Percentiles rank a stretch among this genome's conserved stretches.
These are phyloP conservation scores for Raphanus raphanistrum DNA, from an alignment of 345 rosid genomes.

Conservation along the genomic window DNA sequence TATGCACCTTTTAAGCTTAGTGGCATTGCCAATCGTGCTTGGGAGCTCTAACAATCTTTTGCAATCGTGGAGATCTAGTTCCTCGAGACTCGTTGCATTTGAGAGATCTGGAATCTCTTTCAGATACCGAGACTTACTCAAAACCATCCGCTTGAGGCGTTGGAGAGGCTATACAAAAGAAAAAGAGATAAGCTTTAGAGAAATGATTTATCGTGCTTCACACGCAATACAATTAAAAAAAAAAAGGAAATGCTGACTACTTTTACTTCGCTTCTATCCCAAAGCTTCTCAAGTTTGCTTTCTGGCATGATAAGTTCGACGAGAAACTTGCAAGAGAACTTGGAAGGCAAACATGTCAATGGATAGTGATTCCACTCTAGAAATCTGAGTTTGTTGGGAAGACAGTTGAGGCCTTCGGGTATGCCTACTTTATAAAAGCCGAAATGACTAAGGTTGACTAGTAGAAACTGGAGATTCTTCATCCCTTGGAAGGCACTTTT, in stretches of 20 bases:
- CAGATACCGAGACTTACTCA: neutral
- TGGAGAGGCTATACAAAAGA: neutral
- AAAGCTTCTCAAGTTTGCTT: constrained; percentile 25
- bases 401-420: neutral
- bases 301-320: neutral
- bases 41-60: neutral
- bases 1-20: constrained; percentile 4
- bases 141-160: neutral
- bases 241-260: neutral
- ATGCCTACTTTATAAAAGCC: neutral
- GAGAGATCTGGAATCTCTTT: neutral
- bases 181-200: neutral
- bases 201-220: neutral
- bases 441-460: too few relatives aligned
- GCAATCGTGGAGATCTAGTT: neutral
- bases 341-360: neutral
- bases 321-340: constrained; percentile 10
- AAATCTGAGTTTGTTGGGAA: neutral
- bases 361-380: neutral
- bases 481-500: neutral
- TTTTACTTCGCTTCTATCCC: constrained; percentile 27
- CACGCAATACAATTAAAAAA: neutral
- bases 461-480: neutral
- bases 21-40: constrained; percentile 10
- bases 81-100: neutral